These are phyloP conservation scores for Cadophora luteo-olivacea DNA, from an alignment of 2,329 filamentous ascomycete genomes.

Conservation along the genomic window DNA sequence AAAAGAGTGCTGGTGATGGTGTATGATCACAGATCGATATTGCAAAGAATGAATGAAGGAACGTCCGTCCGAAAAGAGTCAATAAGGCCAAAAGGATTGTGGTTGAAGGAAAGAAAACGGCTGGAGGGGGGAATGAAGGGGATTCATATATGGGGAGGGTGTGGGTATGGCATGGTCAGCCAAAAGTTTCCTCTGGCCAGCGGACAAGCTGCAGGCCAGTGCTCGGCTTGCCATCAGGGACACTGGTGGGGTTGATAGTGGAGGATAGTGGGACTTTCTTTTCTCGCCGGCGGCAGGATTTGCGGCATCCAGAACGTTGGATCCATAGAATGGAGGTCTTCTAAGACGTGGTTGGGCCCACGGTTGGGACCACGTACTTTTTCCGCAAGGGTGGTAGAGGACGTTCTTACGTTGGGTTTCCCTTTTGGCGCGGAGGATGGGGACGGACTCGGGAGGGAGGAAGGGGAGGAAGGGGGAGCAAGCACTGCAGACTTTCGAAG, in stretches of 20 bases:
- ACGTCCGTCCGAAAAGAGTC: slow-evolving; percentile 29
- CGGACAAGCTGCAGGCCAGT: slow-evolving; percentile 3
- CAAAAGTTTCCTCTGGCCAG: neutral
- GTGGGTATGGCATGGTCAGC: neutral
- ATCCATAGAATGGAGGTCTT: slow-evolving; percentile 6
- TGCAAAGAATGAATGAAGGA: slow-evolving; percentile 37
- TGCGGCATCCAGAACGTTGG: slow-evolving; percentile 18
- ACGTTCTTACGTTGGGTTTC: slow-evolving; percentile 7
- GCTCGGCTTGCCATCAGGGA: slow-evolving; percentile 8
- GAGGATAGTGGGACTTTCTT: neutral
- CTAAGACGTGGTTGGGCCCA: slow-evolving; percentile 5
- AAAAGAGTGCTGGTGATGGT: slow-evolving; percentile 33
- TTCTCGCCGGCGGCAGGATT: slow-evolving; percentile 10
- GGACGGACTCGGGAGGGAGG: neutral
- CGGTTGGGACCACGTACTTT: slow-evolving; percentile 13
- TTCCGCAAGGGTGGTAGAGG: neutral
- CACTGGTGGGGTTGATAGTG: slow-evolving; percentile 11
- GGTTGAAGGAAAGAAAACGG: slow-evolving; percentile 18
- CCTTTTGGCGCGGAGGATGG: slow-evolving; percentile 3
- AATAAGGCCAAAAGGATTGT: slow-evolving; percentile 34
- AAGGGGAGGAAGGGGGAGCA: neutral
- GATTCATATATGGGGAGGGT: neutral
- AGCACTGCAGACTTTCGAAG: neutral
- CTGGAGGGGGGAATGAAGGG: neutral
- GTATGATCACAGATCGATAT: slow-evolving; percentile 40